Evolutionary conservation across 306 rosid species (phyloP).

Genomic region (Elaeagnus macrophylla): DNA sequence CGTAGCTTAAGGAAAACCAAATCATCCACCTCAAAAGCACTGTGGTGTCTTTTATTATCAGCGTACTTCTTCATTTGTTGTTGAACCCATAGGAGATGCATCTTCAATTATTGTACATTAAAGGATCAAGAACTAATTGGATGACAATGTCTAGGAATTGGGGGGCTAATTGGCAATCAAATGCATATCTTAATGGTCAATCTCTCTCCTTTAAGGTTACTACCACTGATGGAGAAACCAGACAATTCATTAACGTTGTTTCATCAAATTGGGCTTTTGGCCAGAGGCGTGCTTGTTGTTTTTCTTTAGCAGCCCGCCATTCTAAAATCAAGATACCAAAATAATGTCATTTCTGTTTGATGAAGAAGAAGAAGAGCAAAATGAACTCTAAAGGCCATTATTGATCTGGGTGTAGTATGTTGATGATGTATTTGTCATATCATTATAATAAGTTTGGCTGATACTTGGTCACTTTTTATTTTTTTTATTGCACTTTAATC

Average conservation of each 20-base stretch:
- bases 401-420: neutral
- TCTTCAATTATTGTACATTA: constrained; percentile 49
- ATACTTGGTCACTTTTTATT: too few species aligned
- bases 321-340: neutral
- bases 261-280: constrained; percentile 61
- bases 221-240: constrained; percentile 53
- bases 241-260: constrained; percentile 32
- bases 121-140: constrained; percentile 59
- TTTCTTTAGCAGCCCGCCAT: constrained; percentile 91
- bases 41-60: too few species aligned
- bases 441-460: constrained; percentile 29
- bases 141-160: constrained; percentile 74
- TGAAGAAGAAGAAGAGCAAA: neutral
- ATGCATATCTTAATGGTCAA: constrained; percentile 64
- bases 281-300: too few species aligned
- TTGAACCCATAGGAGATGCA: too few species aligned
- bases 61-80: too few species aligned
- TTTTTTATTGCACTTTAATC: too few species aligned
- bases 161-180: constrained; percentile 94
- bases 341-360: too few species aligned
- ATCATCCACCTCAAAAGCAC: too few species aligned
- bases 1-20: too few species aligned
- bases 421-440: constrained; percentile 17
- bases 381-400: constrained; percentile 11
- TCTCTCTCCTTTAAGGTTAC: constrained; percentile 57